Percentiles rank a stretch among this genome's conserved stretches.
Conservation (phyloP, 768 basidiomycete species). For the Mycena olivaceomarginata region DNA sequence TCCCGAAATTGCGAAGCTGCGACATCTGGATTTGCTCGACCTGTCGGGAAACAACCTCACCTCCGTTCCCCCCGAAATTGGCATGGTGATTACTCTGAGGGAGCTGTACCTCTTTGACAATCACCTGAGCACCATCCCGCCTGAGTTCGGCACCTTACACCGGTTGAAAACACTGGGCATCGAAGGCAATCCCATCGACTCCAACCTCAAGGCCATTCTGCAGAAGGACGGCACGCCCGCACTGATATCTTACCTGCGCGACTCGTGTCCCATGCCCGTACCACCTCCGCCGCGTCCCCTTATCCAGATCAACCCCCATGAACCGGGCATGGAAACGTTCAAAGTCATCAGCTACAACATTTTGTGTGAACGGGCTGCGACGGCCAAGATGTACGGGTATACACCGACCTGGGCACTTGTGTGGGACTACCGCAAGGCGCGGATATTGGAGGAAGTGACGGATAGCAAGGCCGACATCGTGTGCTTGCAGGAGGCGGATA, state of each 20-base stretch:
- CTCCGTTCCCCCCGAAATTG: constrained; percentile 89
- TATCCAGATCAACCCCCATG: constrained; percentile 74
- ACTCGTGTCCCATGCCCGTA: constrained; percentile 89
- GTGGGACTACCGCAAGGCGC: constrained; percentile 96
- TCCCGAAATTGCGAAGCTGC: constrained; percentile 87
- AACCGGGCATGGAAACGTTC: constrained; percentile 85
- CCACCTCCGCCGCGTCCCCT: constrained; percentile 88
- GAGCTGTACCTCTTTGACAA: constrained; percentile 98
- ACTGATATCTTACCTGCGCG: constrained; percentile 93
- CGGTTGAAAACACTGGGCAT: constrained; percentile 95
- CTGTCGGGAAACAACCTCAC: constrained; percentile 91
- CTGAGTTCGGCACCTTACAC: constrained; percentile 92
- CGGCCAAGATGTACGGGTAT: constrained; percentile 93
- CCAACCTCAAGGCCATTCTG: constrained; percentile 83
- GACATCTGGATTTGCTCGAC: constrained; percentile 93
- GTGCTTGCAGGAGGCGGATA: constrained; percentile 97
- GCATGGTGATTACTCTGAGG: constrained; percentile 91
- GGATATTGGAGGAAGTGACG: constrained; percentile 90
- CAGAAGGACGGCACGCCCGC: constrained; percentile 97
- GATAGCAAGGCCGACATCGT: constrained; percentile 91
- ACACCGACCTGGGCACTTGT: constrained; percentile 96
- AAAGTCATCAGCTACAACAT: constrained; percentile 95
- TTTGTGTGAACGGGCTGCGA: constrained; percentile 93
- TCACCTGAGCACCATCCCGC: constrained; percentile 88
- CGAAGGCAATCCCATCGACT: constrained; percentile 97